Conservation (phyloP, 192 early-diverging fungal species). For the Coemansia sp. region DNA sequence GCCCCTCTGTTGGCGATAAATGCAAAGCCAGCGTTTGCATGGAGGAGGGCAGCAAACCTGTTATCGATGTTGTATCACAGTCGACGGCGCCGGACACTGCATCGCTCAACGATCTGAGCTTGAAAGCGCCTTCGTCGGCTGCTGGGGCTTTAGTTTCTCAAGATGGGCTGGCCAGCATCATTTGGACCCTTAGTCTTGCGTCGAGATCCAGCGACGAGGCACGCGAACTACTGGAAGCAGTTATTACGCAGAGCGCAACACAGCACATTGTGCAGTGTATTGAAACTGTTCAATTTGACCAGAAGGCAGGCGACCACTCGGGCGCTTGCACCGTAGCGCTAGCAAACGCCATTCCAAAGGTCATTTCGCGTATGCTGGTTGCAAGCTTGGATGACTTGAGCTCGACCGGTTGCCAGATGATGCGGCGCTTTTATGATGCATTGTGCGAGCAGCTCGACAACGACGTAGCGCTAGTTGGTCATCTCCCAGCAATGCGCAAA, state of each 20-base stretch:
- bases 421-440: constrained; percentile 29
- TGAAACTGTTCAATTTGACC: constrained; percentile 10
- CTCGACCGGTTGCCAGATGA: constrained; percentile 24
- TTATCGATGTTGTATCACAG: constrained; percentile 14
- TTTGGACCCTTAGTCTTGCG: constrained; percentile 51
- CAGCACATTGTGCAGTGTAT: constrained; percentile 44
- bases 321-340: constrained; percentile 11
- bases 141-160: constrained; percentile 6
- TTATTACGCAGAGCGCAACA: constrained; percentile 28
- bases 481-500: constrained; percentile 43
- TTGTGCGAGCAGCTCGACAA: constrained; percentile 18
- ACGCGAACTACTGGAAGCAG: constrained; percentile 17
- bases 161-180: constrained; percentile 20
- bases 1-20: constrained; percentile 27
- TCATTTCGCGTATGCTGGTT: constrained; percentile 39
- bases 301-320: background rate
- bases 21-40: constrained; percentile 18
- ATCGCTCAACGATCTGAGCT: constrained; percentile 22
- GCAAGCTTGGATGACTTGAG: constrained; percentile 22
- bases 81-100: constrained; percentile 11
- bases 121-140: background rate
- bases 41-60: constrained; percentile 7
- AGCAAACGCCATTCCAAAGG: constrained; percentile 26
- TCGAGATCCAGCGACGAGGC: constrained; percentile 23
- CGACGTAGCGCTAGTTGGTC: constrained; percentile 24